Base-by-base conservation (phyloP, 75 land plant species). In the Selaginella moellendorffii region DNA sequence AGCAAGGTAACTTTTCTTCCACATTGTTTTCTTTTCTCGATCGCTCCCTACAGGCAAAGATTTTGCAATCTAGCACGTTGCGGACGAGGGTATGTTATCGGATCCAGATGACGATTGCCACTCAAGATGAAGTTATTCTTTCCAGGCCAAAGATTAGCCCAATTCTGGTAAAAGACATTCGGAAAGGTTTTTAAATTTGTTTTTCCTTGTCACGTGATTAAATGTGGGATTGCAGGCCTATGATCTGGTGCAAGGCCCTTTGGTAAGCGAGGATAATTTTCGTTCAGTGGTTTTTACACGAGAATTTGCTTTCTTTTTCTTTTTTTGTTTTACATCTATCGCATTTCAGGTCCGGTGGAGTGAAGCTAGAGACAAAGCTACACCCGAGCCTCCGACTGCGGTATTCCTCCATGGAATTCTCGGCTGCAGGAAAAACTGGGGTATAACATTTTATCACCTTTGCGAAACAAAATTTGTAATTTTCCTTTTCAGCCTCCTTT, bases 391-490 rank as follows among this genome's bases (percentile, higher is more conserved):
- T 42, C 96, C 98, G 62, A 93, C 90, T 54, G 95, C 96, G 61
- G 96, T 93, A 61, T 81, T 93, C 53, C 67, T 93, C 51, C 98
- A 93, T 82, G 98, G 98, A 10, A 93, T 93, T 71, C 80, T 93
- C 54, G 98, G 98, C 27, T 63, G 87, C 68, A 80, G 90, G 68
- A 83, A 86, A 63, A 93, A 93, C 60, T 93, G 95, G 95, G 85
- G 98, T 93, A 76, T 25, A 81, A 61, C 14, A 36, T 5, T 36
- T 36, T 14, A 36, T 5, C 14, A 5, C 46, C 5, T 36, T 36
- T 5, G 14, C 10, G 14, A 14, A 5, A 5, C 18, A 8, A 62
- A 62, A 10, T 24, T 28, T 17, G 30, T 2, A 17, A 5, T 36
- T 31, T 18, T 21, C n/a, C 2, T 24, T 67, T 64, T 30, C 79